Conservation (phyloP, 306 rosid species). For the Cicer bijugum region DNA sequence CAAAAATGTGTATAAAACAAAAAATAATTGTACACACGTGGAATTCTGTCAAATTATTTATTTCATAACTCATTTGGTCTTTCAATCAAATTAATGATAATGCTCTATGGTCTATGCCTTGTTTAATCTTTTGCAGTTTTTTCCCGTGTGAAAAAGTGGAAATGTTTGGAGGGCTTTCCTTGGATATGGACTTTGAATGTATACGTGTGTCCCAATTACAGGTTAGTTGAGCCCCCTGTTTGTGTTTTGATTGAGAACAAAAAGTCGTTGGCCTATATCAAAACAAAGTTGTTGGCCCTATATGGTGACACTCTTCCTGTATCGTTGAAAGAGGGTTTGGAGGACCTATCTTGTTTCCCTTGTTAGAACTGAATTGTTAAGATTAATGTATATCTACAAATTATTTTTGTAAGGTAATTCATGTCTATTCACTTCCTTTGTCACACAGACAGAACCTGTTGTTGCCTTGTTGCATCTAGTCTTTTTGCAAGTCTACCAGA, state of each 20-base stretch:
- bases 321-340: constrained; percentile 12
- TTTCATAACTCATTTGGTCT: constrained; percentile 16
- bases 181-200: constrained; percentile 12
- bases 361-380: not conserved
- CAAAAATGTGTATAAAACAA: not conserved
- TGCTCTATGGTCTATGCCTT: not conserved
- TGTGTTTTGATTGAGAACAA: constrained; percentile 31
- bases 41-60: not conserved
- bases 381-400: not conserved
- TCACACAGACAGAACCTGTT: not conserved
- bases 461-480: not conserved
- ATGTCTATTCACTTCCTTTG: constrained; percentile 12
- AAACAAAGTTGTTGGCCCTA: not conserved
- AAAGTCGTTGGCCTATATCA: not conserved
- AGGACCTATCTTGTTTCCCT: constrained; percentile 13
- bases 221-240: constrained; percentile 1
- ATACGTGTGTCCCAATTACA: not conserved
- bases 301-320: constrained; percentile 6
- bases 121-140: not conserved
- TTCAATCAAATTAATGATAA: not conserved
- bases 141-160: not conserved
- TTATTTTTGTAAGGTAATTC: not conserved
- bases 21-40: not conserved
- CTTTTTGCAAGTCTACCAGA: not conserved
- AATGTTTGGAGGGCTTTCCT: constrained; percentile 9